A percentile compares a stretch with the other conserved stretches of the same genome.
Evolutionary conservation across 2,329 filamentous ascomycete species (phyloP).

Genomic region (Aspergillus aculeatus): DNA sequence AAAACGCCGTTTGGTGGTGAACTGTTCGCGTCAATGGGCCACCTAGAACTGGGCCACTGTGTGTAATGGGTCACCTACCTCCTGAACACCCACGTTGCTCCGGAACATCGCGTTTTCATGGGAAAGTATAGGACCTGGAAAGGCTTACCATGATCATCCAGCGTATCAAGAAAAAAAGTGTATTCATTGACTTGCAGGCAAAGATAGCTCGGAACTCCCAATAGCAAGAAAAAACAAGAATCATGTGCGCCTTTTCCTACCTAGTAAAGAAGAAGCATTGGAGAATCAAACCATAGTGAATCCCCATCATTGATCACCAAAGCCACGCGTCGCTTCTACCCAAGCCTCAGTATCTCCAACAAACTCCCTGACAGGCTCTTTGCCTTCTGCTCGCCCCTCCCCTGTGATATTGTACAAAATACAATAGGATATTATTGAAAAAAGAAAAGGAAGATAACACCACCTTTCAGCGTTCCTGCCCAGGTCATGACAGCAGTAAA

Average conservation of each 20-base stretch:
- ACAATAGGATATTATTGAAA: slow-evolving; percentile 19
- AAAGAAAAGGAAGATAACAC: slow-evolving; percentile 8
- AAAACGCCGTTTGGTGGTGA: too few species aligned
- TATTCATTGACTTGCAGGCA: background rate
- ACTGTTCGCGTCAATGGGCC: too few species aligned
- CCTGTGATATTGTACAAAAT: slow-evolving; percentile 23
- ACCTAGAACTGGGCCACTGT: too few species aligned
- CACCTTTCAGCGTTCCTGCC: slow-evolving; percentile 2
- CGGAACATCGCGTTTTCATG: too few species aligned
- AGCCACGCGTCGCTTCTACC: background rate
- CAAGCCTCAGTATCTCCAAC: background rate
- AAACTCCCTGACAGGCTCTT: background rate
- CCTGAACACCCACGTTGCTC: too few species aligned
- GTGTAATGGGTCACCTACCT: too few species aligned
- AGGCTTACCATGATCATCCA: too few species aligned
- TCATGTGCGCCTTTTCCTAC: slow-evolving; percentile 14
- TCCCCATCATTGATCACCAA: slow-evolving; percentile 2
- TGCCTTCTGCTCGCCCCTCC: background rate
- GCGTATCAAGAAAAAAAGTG: background rate
- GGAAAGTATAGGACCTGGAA: too few species aligned
- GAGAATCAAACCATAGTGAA: background rate
- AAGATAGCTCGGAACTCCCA: slow-evolving; percentile 7
- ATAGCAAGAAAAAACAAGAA: background rate
- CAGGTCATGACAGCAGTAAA: slow-evolving; percentile 8
- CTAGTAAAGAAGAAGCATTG: background rate